Base-by-base conservation (phyloP, 768 basidiomycete species). In the Mycena filopes region DNA sequence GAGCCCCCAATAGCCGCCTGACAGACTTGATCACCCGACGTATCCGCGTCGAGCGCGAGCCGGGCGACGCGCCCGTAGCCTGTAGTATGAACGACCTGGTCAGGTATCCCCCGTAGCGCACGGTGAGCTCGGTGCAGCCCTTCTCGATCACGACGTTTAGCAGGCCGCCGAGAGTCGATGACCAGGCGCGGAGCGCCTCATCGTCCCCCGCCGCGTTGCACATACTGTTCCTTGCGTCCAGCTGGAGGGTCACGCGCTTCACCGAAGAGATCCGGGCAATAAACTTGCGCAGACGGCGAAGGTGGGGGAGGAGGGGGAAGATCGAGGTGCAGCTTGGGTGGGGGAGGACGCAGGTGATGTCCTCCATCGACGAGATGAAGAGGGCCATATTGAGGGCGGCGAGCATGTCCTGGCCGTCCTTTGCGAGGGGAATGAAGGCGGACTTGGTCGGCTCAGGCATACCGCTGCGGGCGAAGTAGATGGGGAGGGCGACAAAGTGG, bases 321-420 rank as follows among this genome's bases (percentile, higher is more conserved):
- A 69, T 49, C 21, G 63, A 65, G 9, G 42, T 41, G 55, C 67
- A 68, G 31, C 59, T 61, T 4, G 67, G 67, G 54, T 68, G 67
- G 8, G 67, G 67, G 21, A 68, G 53, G 11, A 68, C 26, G 15
- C 45, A 50, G 2, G 45, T 55, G 36, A 68, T 45, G 42, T 68
- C 54, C 38, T 65, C 51, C 11, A 68, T 51, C 5, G 53, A 47
- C 0, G 63, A 49, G 45, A 69, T 29, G 63, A 61, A 69, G 48
- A 69, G 63, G 13, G 67, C 63, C 67, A 69, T 69, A 49, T 47
- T 53, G 15, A 69, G 60, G 0, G 67, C 67, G 0, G 67, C 60
- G 40, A 69, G 67, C 60, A 65, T 62, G 55, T 69, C 67, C 23
- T 26, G 40, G 15, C 63, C 63, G 36, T 69, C 63, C 12, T 47